Base-by-base conservation (phyloP, 2,329 filamentous ascomycete species). In the Fusarium ramigenum region DNA sequence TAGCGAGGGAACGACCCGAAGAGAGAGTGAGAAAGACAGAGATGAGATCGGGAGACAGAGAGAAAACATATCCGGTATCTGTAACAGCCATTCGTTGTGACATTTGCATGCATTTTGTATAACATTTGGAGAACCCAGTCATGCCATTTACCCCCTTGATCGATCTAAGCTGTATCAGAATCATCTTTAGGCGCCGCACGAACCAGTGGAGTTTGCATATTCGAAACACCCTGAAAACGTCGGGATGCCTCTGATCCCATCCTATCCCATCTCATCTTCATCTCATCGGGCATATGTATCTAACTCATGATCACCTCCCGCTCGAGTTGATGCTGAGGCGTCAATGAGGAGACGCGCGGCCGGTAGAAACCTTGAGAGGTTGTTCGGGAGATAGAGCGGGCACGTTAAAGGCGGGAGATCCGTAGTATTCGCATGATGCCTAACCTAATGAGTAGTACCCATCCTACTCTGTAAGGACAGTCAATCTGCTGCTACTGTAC, bases 261-360 rank as follows among this genome's bases (percentile, higher is more conserved):
- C n/a, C 19, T 34, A 46, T 46, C 43, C 6, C 23, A 28, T 47
- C 46, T 9, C 46, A 49, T 49, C 46, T 18, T 18, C 43, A 46
- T 46, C 43, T 39, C n/a, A 36, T 23, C 30, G 34, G 30, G 9
- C 25, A 25, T 36, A 30, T 30, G 10, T 11, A 30, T 30, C 30
- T 11, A 18, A 16, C 30, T n/a, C 59, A 56, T 21, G 36, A 30
- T 36, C 37, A 21, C 49, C n/a, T 28, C 43, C 37, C 18, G 19
- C 18, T 52, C 32, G 9, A 46, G 39, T 34, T 30, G 23, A 57
- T 34, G 28, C 53, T 21, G 39, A 25, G 39, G 37, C 15, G 23
- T 53, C 50, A 39, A n/a, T 39, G 16, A n/a, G 36, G 40, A 60
- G 66, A 69, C 66, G 66, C 66, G 66, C 37, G 66, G 59, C 66